Percentiles rank a stretch among this genome's conserved stretches.
Conservation (phyloP, 2,329 filamentous ascomycete species). For the Dactylellina haptotyla region DNA sequence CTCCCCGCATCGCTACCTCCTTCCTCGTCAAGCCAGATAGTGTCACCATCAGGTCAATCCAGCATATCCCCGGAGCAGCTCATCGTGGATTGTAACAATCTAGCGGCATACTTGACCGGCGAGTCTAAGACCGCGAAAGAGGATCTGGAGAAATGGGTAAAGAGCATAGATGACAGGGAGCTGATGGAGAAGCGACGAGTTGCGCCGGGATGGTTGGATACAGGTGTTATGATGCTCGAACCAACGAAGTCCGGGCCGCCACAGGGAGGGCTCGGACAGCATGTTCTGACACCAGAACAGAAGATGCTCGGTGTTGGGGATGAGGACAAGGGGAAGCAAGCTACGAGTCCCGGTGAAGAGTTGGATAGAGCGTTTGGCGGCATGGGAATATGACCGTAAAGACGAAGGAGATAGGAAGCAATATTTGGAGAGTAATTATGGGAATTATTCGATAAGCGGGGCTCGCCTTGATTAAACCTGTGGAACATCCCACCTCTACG, state of each 20-base stretch:
- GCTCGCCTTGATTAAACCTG: no score
- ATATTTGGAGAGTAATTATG: neutral
- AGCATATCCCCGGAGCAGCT: slow-evolving; percentile 89
- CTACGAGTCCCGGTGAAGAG: slow-evolving; percentile 65
- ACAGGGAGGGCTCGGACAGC: slow-evolving; percentile 2
- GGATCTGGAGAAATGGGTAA: slow-evolving; percentile 76
- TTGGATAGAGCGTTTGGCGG: slow-evolving; percentile 70
- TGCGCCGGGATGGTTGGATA: slow-evolving; percentile 83
- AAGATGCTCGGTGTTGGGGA: slow-evolving; percentile 57
- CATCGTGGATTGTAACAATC: slow-evolving; percentile 78
- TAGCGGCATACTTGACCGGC: slow-evolving; percentile 78
- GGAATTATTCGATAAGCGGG: no score
- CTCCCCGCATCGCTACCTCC: slow-evolving; percentile 87
- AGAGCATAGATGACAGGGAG: slow-evolving; percentile 69
- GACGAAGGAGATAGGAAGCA: neutral
- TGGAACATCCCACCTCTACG: no score
- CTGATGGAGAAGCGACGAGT: slow-evolving; percentile 77
- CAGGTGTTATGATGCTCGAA: slow-evolving; percentile 72
- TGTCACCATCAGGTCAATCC: slow-evolving; percentile 76
- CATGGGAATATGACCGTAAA: slow-evolving; percentile 59
- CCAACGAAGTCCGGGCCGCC: slow-evolving; percentile 62
- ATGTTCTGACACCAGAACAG: neutral
- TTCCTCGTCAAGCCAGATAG: slow-evolving; percentile 74
- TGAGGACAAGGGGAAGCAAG: slow-evolving; percentile 61
- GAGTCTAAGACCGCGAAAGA: slow-evolving; percentile 74